These are phyloP conservation scores for Ceratocystis diversiconidia DNA, from an alignment of 2,329 filamentous ascomycete genomes.

Conservation along the genomic window DNA sequence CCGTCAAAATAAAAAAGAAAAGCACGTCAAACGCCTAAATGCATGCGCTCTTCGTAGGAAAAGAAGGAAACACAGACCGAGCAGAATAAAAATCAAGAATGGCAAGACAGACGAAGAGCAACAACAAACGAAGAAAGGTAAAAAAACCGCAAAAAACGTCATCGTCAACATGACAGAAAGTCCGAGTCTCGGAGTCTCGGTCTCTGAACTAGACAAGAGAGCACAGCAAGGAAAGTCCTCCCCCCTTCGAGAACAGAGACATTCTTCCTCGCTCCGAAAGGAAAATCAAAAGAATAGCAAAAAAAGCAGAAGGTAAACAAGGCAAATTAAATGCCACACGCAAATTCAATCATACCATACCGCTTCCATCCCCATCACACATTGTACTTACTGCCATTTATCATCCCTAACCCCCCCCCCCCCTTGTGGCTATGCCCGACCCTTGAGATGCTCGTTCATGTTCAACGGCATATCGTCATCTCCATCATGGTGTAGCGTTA, in stretches of 20 bases:
- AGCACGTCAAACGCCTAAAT: slow-evolving; percentile 15
- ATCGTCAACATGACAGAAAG: slow-evolving; percentile 3
- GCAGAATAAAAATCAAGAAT: slow-evolving; percentile 5
- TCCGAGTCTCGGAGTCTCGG: neutral
- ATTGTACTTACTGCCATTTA: neutral
- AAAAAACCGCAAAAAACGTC: slow-evolving; percentile 19
- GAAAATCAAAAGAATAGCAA: neutral
- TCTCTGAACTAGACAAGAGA: neutral
- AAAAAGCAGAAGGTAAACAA: slow-evolving; percentile 1
- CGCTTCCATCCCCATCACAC: neutral
- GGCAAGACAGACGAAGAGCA: slow-evolving; percentile 3
- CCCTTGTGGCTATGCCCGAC: slow-evolving; percentile 14
- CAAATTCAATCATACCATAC: neutral
- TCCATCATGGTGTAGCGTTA: slow-evolving; percentile 91
- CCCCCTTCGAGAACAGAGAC: neutral
- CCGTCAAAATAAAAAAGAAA: neutral
- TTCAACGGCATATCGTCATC: slow-evolving; percentile 45
- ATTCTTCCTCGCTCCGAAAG: neutral
- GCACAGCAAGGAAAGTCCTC: neutral
- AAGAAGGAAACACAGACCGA: neutral
- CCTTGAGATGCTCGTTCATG: slow-evolving; percentile 22
- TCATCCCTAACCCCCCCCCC: neutral
- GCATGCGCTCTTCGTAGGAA: slow-evolving; percentile 12
- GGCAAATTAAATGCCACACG: neutral
- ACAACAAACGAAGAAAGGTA: slow-evolving; percentile 8